Conservation (phyloP, 176 grass and related monocot genomes). For the Avena atlantica region DNA sequence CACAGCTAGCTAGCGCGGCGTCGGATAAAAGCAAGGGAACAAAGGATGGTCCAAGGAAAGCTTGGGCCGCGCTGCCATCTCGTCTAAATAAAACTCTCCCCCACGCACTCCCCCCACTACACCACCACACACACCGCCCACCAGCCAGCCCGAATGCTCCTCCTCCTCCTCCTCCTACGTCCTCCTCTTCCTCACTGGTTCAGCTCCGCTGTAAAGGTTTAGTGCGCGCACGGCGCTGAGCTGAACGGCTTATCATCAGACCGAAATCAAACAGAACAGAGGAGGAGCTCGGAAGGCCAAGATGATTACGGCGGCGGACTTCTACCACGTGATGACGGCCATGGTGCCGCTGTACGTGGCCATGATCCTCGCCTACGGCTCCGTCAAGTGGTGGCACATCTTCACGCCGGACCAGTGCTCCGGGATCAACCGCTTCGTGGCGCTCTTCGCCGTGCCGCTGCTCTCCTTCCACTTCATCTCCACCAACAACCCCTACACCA, state of each 20-base stretch:
- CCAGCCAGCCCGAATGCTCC: slow-evolving; percentile 17
- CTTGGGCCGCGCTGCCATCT: slow-evolving; percentile 51
- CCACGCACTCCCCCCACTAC: slow-evolving; percentile 36
- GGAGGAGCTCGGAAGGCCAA: not conserved
- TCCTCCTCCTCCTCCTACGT: not conserved
- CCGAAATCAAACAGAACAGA: not conserved
- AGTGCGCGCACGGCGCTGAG: not conserved
- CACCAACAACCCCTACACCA: slow-evolving; percentile 89
- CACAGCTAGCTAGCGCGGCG: slow-evolving; percentile 9
- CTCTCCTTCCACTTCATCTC: slow-evolving; percentile 99
- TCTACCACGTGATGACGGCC: slow-evolving; percentile 99
- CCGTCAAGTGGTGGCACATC: slow-evolving; percentile 97
- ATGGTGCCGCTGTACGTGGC: slow-evolving; percentile 99
- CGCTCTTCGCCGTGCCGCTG: slow-evolving; percentile 95
- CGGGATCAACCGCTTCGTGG: slow-evolving; percentile 98
- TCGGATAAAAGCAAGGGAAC: slow-evolving; percentile 45
- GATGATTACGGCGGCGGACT: slow-evolving; percentile 84
- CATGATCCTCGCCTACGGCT: slow-evolving; percentile 97
- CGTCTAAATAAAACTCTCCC: slow-evolving; percentile 60
- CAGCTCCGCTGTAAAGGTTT: slow-evolving; percentile 10
- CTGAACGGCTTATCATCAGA: not conserved
- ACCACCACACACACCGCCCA: not conserved
- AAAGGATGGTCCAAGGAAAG: slow-evolving; percentile 58
- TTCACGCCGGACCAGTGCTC: slow-evolving; percentile 99
- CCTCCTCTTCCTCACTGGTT: slow-evolving; percentile 7